A percentile compares a stretch with the other conserved stretches of the same genome.
Evolutionary conservation across 2,329 filamentous ascomycete species (phyloP).

Genomic region (Aureobasidium sp.): DNA sequence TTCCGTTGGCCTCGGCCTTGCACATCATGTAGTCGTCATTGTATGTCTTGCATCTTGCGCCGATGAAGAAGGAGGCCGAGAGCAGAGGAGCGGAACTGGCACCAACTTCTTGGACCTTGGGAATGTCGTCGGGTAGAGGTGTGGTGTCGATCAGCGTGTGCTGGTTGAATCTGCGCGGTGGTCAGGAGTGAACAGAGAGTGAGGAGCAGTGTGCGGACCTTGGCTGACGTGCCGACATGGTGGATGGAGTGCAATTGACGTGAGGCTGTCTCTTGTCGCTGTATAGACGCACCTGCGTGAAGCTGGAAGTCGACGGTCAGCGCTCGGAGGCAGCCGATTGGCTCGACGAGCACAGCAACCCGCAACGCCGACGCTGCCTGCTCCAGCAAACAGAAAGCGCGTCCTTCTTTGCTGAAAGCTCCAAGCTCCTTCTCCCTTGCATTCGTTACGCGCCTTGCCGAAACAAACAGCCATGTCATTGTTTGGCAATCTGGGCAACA

Average conservation of each 20-base stretch:
- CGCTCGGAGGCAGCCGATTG: conserved; percentile 11
- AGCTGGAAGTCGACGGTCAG: conserved; percentile 10
- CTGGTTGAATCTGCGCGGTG: conserved; percentile 75
- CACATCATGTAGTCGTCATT: conserved; percentile 99
- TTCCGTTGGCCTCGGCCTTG: conserved; percentile 88
- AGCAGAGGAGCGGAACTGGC: conserved; percentile 85
- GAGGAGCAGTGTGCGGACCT: conserved; percentile 35
- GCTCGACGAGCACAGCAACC: not conserved
- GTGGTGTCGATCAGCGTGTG: conserved; percentile 90
- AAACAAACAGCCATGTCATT: conserved; percentile 6
- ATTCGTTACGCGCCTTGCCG: not conserved
- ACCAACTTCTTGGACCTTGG: conserved; percentile 87
- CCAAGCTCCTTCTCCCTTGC: conserved; percentile 5
- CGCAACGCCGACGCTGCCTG: not conserved
- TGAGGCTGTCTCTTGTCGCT: not conserved
- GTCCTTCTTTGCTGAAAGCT: conserved; percentile 1
- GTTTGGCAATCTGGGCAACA: conserved; percentile 6
- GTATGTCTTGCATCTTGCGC: conserved; percentile 85
- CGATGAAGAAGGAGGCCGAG: conserved; percentile 93
- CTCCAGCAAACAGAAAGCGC: conserved; percentile 1
- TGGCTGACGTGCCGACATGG: conserved; percentile 53
- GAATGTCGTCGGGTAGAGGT: conserved; percentile 84
- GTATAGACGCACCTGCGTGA: not conserved
- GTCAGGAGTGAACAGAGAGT: conserved; percentile 11
- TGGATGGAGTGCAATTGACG: conserved; percentile 26